Conservation (phyloP, 2,329 filamentous ascomycete genomes). For the Beauveria australis region DNA sequence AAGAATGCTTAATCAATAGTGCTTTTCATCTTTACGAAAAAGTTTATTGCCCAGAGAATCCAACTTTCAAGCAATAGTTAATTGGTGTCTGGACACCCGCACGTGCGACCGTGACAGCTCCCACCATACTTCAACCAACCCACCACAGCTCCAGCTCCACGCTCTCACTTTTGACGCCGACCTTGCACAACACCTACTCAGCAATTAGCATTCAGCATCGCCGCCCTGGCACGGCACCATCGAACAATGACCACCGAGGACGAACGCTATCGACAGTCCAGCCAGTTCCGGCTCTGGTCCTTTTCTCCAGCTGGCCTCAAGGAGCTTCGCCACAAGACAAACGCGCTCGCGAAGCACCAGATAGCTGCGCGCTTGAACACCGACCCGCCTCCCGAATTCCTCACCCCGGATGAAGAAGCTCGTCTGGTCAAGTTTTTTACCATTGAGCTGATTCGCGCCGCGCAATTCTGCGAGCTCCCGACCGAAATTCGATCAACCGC, state of each 20-base stretch:
- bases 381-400: slow-evolving; percentile 59
- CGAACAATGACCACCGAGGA: slow-evolving; percentile 71
- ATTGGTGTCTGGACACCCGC: background rate
- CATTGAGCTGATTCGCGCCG: slow-evolving; percentile 48
- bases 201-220: background rate
- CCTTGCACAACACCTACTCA: background rate
- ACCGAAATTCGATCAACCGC: slow-evolving; percentile 57
- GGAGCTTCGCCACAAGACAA: slow-evolving; percentile 68
- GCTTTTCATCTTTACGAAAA: no score
- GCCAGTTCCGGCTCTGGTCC: slow-evolving; percentile 88
- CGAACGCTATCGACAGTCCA: slow-evolving; percentile 79
- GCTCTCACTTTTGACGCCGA: background rate
- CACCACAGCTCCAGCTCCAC: background rate
- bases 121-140: background rate
- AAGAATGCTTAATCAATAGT: background rate
- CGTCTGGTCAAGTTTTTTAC: slow-evolving; percentile 73
- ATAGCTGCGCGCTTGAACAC: slow-evolving; percentile 49
- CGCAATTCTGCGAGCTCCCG: slow-evolving; percentile 43
- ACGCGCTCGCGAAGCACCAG: slow-evolving; percentile 59
- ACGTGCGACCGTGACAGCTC: background rate
- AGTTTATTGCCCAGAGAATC: no score
- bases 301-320: slow-evolving; percentile 68
- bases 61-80: background rate
- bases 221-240: background rate
- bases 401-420: slow-evolving; percentile 76